Conservation (phyloP, 202 grass and related monocot genomes). For the Tripidium arundinaceum region DNA sequence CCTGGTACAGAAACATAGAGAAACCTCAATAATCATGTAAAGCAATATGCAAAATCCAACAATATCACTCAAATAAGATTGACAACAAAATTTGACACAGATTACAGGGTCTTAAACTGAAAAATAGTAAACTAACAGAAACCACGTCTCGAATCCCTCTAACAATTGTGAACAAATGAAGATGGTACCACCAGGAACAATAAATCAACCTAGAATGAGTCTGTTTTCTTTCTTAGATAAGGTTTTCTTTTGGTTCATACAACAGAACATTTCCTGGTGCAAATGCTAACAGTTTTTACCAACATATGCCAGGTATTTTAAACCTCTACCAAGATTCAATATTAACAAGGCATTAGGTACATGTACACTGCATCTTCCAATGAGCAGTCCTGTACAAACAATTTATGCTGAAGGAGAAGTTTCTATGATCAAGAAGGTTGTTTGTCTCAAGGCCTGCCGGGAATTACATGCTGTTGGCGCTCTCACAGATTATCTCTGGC, state of each 20-base stretch:
- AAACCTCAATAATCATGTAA: no score
- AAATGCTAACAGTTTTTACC: conserved; percentile 10
- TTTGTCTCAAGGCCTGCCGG: conserved; percentile 72
- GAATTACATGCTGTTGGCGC: conserved; percentile 59
- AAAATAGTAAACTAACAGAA: no score
- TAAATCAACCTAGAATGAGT: no score
- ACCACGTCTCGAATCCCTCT: no score
- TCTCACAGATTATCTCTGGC: conserved; percentile 59
- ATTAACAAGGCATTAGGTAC: conserved; percentile 41
- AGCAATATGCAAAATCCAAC: no score
- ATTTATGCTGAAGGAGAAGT: conserved; percentile 35
- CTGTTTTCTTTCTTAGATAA: conserved; percentile 25
- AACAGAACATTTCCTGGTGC: neutral
- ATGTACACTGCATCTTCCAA: conserved; percentile 59
- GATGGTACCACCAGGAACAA: no score
- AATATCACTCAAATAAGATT: no score
- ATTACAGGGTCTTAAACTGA: no score
- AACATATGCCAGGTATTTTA: conserved; percentile 52
- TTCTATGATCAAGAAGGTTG: conserved; percentile 41
- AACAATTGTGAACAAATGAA: no score
- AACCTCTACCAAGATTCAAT: conserved; percentile 57
- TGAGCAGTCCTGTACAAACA: conserved; percentile 51
- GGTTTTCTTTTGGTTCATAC: conserved; percentile 20
- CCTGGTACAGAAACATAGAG: no score
- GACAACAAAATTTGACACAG: no score